Base-by-base conservation (phyloP, 2,329 filamentous ascomycete species). In the Sporothrix phasma region DNA sequence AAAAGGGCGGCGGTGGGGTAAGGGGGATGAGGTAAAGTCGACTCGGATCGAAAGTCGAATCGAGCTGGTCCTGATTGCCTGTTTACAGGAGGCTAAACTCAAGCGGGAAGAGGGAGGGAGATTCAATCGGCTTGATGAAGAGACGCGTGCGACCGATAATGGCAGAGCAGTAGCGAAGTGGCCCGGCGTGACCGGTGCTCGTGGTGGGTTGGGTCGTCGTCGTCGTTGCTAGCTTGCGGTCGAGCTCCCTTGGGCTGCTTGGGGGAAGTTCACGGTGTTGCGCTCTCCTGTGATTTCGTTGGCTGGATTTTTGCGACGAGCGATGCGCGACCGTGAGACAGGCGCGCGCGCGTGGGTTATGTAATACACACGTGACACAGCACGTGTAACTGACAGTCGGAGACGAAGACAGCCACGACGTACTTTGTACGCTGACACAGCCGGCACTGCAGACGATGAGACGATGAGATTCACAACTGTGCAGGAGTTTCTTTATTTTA, bases 291-390 rank as follows among this genome's bases (percentile, higher is more conserved):
- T 34, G 37, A 47, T 65, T 64, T 58, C 37, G 65, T 64, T 67
- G 65, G 65, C 46, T 66, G 62, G 37, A 63, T 65, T 67, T 67
- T 64, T 67, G 66, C 66, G 66, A 67, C 61, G 34, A 37, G 39
- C 39, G 51, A 37, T 58, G 61, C 63, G 65, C 65, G 65, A 65
- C 43, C 62, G 62, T 64, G 66, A 46, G 39, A n/a, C n/a, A 37
- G 34, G 26, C 24, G 43, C 29, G 43, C n/a, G 29, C 58, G 49
- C 5, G 37, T 47, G 37, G 39, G 19, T 61, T 61, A 61, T 17
- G 13, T 47, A 61, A 58, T 19, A 19, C 1, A 6, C 63, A 65
- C 61, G 65, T 66, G 62, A 56, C 2, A 4, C 2, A 5, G 2
- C 45, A 62, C 60, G 49, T 62, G 47, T 6, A 2, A 53, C 37